A percentile compares a stretch with the other conserved stretches of the same genome.
Evolutionary conservation across 2,329 filamentous ascomycete species (phyloP).

Genomic region (Alternaria atra): DNA sequence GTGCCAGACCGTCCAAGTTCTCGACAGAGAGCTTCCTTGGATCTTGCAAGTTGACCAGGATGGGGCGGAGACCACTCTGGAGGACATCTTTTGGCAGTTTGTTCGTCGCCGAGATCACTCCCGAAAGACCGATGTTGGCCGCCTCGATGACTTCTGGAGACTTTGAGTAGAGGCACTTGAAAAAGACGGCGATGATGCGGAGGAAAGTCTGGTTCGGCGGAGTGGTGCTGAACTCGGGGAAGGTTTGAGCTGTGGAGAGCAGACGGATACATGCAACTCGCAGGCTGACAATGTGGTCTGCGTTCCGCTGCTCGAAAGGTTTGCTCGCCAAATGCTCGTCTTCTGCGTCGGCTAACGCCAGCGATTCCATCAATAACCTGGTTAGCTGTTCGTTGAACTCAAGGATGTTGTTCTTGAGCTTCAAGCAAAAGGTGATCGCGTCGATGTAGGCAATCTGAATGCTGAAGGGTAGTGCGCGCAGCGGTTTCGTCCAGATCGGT

Average conservation of each 20-base stretch:
- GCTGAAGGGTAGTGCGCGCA: slow-evolving; percentile 89
- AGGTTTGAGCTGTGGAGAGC: slow-evolving; percentile 89
- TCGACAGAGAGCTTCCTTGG: slow-evolving; percentile 88
- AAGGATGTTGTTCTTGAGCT: slow-evolving; percentile 86
- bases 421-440: slow-evolving; percentile 93
- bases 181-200: slow-evolving; percentile 90
- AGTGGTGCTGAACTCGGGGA: slow-evolving; percentile 86
- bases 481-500: slow-evolving; percentile 93
- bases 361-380: slow-evolving; percentile 87
- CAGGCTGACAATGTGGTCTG: slow-evolving; percentile 89
- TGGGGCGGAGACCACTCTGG: slow-evolving; percentile 90
- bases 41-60: slow-evolving; percentile 96
- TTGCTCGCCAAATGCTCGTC: slow-evolving; percentile 88
- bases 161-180: slow-evolving; percentile 95
- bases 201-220: slow-evolving; percentile 69
- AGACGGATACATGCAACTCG: slow-evolving; percentile 93
- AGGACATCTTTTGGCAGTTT: slow-evolving; percentile 95
- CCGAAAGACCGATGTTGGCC: slow-evolving; percentile 87
- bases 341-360: slow-evolving; percentile 92
- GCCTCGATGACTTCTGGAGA: slow-evolving; percentile 92
- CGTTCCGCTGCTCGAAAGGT: slow-evolving; percentile 92
- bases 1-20: slow-evolving; percentile 88
- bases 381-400: slow-evolving; percentile 92
- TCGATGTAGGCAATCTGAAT: slow-evolving; percentile 99
- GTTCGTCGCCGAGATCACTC: slow-evolving; percentile 85